Evolutionary conservation across 2,329 filamentous ascomycete genomes (phyloP), one percentile per base, ranked within the genome.

Genomic region (Furcasterigmium sp.): DNA sequence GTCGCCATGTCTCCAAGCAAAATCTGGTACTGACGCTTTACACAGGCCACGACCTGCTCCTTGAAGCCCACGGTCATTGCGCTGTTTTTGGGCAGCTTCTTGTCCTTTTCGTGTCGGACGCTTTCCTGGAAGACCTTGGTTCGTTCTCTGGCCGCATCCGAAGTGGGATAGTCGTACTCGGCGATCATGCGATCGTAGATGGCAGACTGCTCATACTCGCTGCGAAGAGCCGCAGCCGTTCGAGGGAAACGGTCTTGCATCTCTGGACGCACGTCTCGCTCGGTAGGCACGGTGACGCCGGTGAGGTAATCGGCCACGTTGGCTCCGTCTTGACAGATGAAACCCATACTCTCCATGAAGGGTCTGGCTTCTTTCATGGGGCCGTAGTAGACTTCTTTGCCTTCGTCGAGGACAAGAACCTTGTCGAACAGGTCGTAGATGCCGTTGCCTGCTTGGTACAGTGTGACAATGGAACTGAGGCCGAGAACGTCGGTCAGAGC

Each of bases 391-490:
- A 85, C 71, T 51, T 86, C 60, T 47, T 80, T 78, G 37, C 83
- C 83, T 45, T 79, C 73, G 37, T 86, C 81, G 4, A 87, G 69
- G 8, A 87, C 73, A 1, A 86, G 67, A 0, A 85, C 81, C 54
- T 86, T 87, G 56, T 87, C 82, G 55, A 87, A 86, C 0, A 82
- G 69, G 20, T 84, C 67, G 56, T 84, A 85, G 46, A 87, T 85
- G 19, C 75, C 79, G 43, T 87, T 84, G 6, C 80, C 80, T 3
- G 84, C 83, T 55, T 87, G 84, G 56, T 87, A 87, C 0, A 85
- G 66, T 0, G 80, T 83, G 11, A 84, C 78, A 37, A 84, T 77
- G 1, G 78, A 75, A 0, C 78, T 65, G 4, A 83, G 63, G 0
- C 78, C 77, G 4, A 78, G 63, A 2, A 81, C 70, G 47, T 85